Conservation (phyloP, 768 basidiomycete genomes). For the Pulveroboletus sp. region DNA sequence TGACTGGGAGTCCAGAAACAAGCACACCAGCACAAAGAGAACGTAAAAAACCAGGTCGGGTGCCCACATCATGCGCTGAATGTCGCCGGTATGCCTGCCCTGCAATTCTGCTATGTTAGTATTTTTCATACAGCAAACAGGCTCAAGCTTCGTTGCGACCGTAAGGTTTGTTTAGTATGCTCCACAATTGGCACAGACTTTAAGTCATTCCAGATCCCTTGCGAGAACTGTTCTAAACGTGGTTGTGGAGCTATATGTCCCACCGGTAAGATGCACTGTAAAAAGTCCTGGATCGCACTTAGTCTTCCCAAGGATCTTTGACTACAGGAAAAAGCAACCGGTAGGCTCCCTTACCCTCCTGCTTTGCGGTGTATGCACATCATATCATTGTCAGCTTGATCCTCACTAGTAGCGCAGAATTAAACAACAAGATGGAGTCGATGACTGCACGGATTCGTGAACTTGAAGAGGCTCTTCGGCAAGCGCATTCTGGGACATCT, state of each 20-base stretch:
- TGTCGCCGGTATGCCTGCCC: conserved; percentile 32
- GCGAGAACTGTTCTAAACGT: conserved; percentile 71
- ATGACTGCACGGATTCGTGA: conserved; percentile 54
- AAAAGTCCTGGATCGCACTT: conserved; percentile 3
- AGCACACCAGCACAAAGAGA: conserved; percentile 25
- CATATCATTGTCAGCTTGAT: conserved; percentile 39
- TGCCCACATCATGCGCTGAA: conserved; percentile 41
- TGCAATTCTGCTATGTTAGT: background rate
- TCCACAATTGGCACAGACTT: conserved; percentile 12
- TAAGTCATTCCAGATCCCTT: conserved; percentile 52
- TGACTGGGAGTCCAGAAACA: conserved; percentile 7
- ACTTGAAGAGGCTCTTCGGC: conserved; percentile 56
- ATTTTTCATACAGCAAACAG: conserved; percentile 23
- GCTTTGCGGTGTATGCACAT: background rate
- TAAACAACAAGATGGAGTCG: conserved; percentile 60
- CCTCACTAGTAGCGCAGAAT: conserved; percentile 65
- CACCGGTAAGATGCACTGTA: conserved; percentile 45
- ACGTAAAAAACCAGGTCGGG: conserved; percentile 47
- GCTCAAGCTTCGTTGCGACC: conserved; percentile 64
- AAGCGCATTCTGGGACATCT: conserved; percentile 45
- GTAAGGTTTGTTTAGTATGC: conserved; percentile 38
- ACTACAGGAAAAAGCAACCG: conserved; percentile 60
- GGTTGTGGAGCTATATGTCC: conserved; percentile 76
- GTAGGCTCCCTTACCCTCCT: conserved; percentile 21
- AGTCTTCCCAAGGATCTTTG: conserved; percentile 40